phyloP scores from a whole-genome alignment of 129 eudicot species.

The Helianthus tuberosus region DNA sequence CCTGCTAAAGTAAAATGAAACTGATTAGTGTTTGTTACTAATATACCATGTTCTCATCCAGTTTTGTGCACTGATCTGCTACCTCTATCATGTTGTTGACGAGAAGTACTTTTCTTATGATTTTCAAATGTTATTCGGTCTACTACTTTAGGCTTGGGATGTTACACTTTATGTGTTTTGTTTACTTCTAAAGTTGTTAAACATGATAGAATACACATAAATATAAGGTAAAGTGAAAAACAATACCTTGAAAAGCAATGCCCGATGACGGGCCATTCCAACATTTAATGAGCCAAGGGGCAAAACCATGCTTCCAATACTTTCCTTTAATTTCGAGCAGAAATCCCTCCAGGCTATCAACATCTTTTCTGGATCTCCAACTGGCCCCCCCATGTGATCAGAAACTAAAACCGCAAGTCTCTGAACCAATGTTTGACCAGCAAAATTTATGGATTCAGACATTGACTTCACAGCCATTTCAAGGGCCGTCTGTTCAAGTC shows the following conservation, averaged over 20 bases:
- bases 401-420: conserved; percentile 81
- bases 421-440: conserved; percentile 43
- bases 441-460: conserved; percentile 41
- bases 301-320: conserved; percentile 82
- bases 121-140: too few relatives aligned
- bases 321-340: conserved; percentile 54
- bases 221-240: neutral
- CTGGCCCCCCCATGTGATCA: conserved; percentile 92
- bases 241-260: conserved; percentile 86
- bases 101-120: conserved; percentile 1
- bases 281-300: conserved; percentile 87
- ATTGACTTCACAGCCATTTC: conserved; percentile 54
- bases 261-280: conserved; percentile 97
- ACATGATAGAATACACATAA: neutral
- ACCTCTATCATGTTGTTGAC: neutral
- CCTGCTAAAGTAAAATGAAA: neutral
- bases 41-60: neutral
- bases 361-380: conserved; percentile 78
- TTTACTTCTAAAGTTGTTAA: neutral
- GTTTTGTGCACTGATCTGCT: conserved; percentile 4
- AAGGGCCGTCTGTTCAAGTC: conserved; percentile 62
- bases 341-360: conserved; percentile 73
- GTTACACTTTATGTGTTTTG: neutral
- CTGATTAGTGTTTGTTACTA: neutral
- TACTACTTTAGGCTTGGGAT: neutral